Percentiles rank a stretch among this genome's conserved stretches.
Conservation (phyloP, 1,284 basidiomycete genomes). For the Bondarzewia mesenterica region DNA sequence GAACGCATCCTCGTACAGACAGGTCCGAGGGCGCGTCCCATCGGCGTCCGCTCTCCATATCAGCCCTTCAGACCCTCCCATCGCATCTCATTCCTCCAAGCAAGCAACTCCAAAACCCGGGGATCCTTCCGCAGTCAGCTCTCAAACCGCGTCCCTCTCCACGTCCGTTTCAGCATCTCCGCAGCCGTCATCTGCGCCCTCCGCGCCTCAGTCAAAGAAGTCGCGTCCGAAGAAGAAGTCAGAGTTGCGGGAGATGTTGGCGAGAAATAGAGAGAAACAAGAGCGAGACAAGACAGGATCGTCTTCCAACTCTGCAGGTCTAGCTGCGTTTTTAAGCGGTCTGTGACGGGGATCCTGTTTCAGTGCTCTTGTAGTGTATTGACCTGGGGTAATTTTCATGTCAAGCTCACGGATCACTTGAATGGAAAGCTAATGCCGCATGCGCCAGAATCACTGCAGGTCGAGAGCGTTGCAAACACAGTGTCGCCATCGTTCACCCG, state of each 20-base stretch:
- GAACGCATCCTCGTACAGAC: conserved; percentile 5
- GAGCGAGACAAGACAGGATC: conserved; percentile 26
- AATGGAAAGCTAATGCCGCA: too few species aligned
- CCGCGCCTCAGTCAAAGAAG: conserved; percentile 12
- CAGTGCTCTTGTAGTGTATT: too few species aligned
- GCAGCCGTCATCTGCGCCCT: conserved; percentile 1
- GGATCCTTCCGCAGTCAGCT: neutral
- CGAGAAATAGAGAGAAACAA: conserved; percentile 46
- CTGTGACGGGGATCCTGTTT: conserved; percentile 21
- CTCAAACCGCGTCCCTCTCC: neutral
- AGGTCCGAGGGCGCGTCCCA: neutral
- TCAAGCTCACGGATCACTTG: too few species aligned
- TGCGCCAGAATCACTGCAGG: too few species aligned
- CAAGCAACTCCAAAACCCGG: neutral
- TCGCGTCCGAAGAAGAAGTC: conserved; percentile 35
- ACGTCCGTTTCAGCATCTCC: neutral
- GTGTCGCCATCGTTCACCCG: too few species aligned
- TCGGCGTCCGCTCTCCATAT: neutral
- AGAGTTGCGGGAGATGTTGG: conserved; percentile 53
- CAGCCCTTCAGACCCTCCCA: neutral
- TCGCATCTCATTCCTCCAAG: neutral
- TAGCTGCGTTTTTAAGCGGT: conserved; percentile 50
- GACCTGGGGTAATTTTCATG: too few species aligned
- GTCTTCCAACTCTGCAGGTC: conserved; percentile 23
- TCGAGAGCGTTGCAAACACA: too few species aligned